Conservation (phyloP, 768 basidiomycete species). For the Leccinum variicolor region DNA sequence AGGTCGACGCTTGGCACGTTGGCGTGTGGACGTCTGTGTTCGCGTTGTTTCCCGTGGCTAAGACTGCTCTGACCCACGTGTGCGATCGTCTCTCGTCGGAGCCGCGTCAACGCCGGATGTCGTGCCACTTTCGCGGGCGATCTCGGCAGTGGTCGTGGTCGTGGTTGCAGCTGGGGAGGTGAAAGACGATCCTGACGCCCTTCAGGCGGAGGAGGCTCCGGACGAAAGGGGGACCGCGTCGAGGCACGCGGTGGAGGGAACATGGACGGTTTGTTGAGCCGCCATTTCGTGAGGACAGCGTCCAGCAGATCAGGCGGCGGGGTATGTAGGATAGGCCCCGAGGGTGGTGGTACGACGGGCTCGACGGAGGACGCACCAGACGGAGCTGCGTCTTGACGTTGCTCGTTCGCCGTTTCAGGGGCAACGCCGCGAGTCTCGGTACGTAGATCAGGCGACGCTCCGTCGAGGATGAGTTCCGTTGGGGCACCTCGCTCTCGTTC, state of each 20-base stretch:
- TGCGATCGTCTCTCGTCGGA: conserved; percentile 16
- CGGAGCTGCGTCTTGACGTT: background rate
- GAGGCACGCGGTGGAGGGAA: conserved; percentile 18
- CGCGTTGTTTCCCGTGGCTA: background rate
- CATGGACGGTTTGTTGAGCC: background rate
- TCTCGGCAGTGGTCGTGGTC: background rate
- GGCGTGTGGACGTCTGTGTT: background rate
- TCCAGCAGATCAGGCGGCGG: background rate
- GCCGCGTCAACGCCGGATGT: conserved; percentile 9
- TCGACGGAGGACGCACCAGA: conserved; percentile 3
- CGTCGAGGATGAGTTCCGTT: background rate
- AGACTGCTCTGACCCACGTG: background rate
- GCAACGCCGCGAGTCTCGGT: background rate
- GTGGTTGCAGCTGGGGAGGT: background rate
- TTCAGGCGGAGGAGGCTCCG: background rate
- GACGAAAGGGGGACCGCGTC: conserved; percentile 19
- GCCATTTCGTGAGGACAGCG: background rate
- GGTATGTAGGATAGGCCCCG: background rate
- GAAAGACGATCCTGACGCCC: background rate
- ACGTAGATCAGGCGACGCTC: background rate
- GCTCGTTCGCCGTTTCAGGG: background rate
- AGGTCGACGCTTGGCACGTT: conserved; percentile 24
- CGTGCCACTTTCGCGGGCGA: conserved; percentile 1
- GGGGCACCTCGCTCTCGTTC: background rate
- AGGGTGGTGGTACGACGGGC: background rate